phyloP scores from a whole-genome alignment of 345 rosid species.

The Odontarrhena argentea region DNA sequence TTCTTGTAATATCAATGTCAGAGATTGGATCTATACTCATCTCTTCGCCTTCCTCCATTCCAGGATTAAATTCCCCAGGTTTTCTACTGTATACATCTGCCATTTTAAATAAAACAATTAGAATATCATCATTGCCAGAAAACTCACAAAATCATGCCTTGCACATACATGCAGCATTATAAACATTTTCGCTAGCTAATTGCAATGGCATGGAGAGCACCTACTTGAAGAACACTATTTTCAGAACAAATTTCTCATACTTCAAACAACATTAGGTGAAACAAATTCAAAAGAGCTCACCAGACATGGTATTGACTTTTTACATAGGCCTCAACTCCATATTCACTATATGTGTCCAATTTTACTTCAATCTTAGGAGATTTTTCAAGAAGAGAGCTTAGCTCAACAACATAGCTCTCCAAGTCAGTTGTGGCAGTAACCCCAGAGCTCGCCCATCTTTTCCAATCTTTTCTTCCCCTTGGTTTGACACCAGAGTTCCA shows the following conservation, averaged over 20 bases:
- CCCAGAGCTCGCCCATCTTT: conserved; percentile 23
- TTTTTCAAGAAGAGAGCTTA: conserved; percentile 55
- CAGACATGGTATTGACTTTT: background rate
- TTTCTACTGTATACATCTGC: conserved; percentile 75
- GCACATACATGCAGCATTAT: background rate
- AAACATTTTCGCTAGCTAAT: background rate
- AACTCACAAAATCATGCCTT: too few species aligned
- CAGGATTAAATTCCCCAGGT: conserved; percentile 33
- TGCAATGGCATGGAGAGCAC: background rate
- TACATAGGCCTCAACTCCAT: background rate
- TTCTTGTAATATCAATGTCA: conserved; percentile 53
- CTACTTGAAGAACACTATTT: background rate
- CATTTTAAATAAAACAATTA: conserved; percentile 1
- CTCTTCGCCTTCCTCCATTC: conserved; percentile 39
- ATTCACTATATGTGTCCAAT: conserved; percentile 1
- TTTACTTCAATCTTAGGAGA: conserved; percentile 48
- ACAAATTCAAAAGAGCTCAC: background rate
- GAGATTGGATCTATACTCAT: conserved; percentile 60
- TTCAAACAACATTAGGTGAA: background rate
- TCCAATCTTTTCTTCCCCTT: conserved; percentile 40
- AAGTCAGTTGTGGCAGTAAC: conserved; percentile 23
- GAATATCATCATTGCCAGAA: too few species aligned
- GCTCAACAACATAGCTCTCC: conserved; percentile 48
- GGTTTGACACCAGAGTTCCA: conserved; percentile 39
- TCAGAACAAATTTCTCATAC: background rate